Conservation (phyloP, 169 alveolate species). For the Prorocentrum cordatum region DNA sequence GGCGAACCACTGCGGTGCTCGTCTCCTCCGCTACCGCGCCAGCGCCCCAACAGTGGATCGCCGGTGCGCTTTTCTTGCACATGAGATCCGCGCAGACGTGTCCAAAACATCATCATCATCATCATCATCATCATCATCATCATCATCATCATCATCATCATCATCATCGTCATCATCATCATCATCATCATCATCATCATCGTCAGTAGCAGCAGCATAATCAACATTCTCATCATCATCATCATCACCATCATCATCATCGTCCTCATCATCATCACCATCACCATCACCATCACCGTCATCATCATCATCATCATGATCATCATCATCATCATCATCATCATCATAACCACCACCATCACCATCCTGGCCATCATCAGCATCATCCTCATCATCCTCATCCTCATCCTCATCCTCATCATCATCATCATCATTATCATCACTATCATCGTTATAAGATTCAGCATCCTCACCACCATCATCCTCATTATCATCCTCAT, state of each 20-base stretch:
- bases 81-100: no score
- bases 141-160: neutral
- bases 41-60: no score
- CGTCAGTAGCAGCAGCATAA: neutral
- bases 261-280: neutral
- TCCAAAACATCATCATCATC: neutral
- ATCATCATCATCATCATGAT: neutral
- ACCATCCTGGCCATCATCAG: neutral
- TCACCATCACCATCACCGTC: neutral
- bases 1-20: no score
- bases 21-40: no score
- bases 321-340: neutral
- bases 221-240: neutral
- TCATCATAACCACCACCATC: neutral
- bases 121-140: neutral
- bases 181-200: neutral
- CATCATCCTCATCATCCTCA: neutral
- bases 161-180: neutral
- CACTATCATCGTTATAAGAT: neutral
- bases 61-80: no score
- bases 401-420: neutral
- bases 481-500: neutral
- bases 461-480: neutral
- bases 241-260: neutral
- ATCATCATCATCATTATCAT: neutral